Evolutionary conservation across 140 eudicot species (phyloP), one percentile per base, ranked within the genome.

Genomic region (Oenanthe javanica): DNA sequence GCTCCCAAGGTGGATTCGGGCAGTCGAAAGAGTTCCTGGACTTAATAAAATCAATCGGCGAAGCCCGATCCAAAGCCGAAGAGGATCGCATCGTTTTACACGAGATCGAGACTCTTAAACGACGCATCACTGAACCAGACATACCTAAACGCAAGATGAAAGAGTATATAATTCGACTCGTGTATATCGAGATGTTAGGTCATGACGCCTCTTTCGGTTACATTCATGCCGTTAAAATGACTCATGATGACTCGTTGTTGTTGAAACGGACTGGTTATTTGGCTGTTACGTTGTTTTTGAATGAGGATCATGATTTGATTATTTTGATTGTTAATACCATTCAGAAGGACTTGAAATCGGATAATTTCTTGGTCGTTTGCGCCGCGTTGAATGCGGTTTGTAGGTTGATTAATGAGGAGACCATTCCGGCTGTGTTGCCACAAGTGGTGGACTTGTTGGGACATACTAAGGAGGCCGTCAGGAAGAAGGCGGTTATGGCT

Each of bases 401-500:
- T 86, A 90, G 88, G 90, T 80, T 96, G 91, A 96, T 96, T 59
- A 96, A 96, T 77, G 99, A 96, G 96, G 99, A 96, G 90, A 96
- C 98, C 2, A 88, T 96, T 13, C 99, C 99, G 15, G 99, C 99
- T 1, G 99, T 96, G 73, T 72, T 96, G 82, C 92, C 89, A 46
- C 98, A 91, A 89, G 99, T 93, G 55, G 99, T 91, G 77, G 99
- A 93, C 79, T 45, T 96, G 76, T 78, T 96, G 79, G 91, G 89
- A 36, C 99, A 96, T 79, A 76, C 77, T 0, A 96, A 96, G 77
- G 99, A 96, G 80, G 94, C 89, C 6, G 99, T 96, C 45, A 89
- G 97, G 97, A 96, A 90, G 93, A 96, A 96, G 89, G 98, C 99
- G 0, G 93, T 96, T 36, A 96, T 96, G 99, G 99, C 97, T 27